These are phyloP conservation scores for Botryosphaeria agaves DNA, from an alignment of 2,329 filamentous ascomycete species.

Conservation along the genomic window DNA sequence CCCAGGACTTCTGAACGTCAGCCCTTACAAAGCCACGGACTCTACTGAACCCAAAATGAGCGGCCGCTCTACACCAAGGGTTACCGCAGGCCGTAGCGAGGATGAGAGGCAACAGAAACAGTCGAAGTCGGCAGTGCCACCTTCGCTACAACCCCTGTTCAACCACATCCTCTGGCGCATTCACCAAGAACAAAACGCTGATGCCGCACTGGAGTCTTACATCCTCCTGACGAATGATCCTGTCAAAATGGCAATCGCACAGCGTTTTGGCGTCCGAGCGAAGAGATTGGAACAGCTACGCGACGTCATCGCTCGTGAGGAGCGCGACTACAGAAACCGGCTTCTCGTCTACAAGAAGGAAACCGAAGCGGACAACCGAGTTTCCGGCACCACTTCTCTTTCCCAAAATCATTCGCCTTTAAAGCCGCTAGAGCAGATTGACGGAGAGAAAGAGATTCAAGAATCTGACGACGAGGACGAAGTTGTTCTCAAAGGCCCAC, in stretches of 20 bases:
- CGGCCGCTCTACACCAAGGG: no score
- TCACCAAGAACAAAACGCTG: slow-evolving; percentile 28
- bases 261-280: slow-evolving; percentile 30
- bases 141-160: slow-evolving; percentile 27
- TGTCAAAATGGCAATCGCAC: slow-evolving; percentile 25
- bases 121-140: slow-evolving; percentile 19
- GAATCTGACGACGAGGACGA: slow-evolving; percentile 6
- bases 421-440: neutral
- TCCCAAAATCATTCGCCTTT: no score
- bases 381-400: neutral
- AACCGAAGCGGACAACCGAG: neutral
- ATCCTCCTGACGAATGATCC: slow-evolving; percentile 34
- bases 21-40: neutral
- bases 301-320: slow-evolving; percentile 29
- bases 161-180: slow-evolving; percentile 34
- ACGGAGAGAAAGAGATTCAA: neutral
- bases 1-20: slow-evolving; percentile 4
- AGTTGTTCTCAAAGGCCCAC: slow-evolving; percentile 11
- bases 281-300: slow-evolving; percentile 32
- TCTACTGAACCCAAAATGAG: no score
- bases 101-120: neutral
- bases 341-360: slow-evolving; percentile 10
- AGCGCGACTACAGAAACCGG: slow-evolving; percentile 26
- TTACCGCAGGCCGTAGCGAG: neutral
- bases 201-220: slow-evolving; percentile 29